Evolutionary conservation across 2,329 filamentous ascomycete species (phyloP), one percentile per base, ranked within the genome.

Genomic region (Xylariaceae sp.): DNA sequence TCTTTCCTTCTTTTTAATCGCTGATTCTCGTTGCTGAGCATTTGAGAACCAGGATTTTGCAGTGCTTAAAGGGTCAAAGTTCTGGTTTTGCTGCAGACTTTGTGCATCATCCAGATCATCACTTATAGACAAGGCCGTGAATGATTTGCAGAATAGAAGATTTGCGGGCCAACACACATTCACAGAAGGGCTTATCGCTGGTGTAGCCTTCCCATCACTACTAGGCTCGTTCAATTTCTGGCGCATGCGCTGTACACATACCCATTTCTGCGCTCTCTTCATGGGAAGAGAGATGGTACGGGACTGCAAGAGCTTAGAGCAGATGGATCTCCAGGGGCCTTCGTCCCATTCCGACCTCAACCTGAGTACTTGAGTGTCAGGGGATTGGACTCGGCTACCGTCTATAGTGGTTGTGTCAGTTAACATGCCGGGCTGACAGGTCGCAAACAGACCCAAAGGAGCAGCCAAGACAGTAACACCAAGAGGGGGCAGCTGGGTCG

Each of bases 161-260:
- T 65, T 65, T 2, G 74, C 68, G 33, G 78, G 79, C 78, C 78
- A 82, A 10, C 74, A 69, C 20, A 80, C 68, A 6, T 66, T 70
- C 4, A 69, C 62, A 3, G 65, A 60, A 3, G 66, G 51, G 8
- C 58, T 63, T n/a, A 58, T 47, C 27, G 64, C 50, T 2, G 69
- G 66, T 3, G 66, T 65, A 34, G 65, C 60, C 48, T 69, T 75
- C 5, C 65, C 61, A 44, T 79, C 71, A 20, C 55, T 50, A 27
- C 67, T 71, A 16, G 63, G 55, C 32, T 76, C 74, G 39, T 65
- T 63, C 8, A 66, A 61, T 49, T 67, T 74, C 19, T 68, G 67
- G 20, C 70, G 71, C 22, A 72, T 64, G 25, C 77, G 69, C 42
- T 75, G 68, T 19, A 82, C 65, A 43, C 69, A 72, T 17, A 79